Evolutionary conservation across 1,284 basidiomycete genomes (phyloP), one percentile per base, ranked within the genome.

Genomic region (Irpex rosettiformis): DNA sequence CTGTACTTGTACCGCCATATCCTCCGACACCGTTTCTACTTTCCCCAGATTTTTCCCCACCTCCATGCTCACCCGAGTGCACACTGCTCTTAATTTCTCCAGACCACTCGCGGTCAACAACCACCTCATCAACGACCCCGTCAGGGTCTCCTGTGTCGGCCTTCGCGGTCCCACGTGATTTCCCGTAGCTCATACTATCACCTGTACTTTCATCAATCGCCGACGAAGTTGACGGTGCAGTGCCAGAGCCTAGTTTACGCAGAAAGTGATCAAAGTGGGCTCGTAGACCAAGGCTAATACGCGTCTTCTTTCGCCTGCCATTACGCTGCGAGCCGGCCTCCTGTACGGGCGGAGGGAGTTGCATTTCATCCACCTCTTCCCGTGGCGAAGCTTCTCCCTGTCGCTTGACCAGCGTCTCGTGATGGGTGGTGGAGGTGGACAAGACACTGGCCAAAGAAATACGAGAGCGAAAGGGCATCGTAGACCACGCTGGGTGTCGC

Each of bases 21-120:
- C 28, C 74, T 74, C 16, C 77, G 21, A 30, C 40, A 11, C 75
- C 78, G 24, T 71, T 78, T n/a, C 48, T 24, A 21, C 66, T 60
- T 24, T 30, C 58, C 7, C 52, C 54, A 24, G 40, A 54, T 55
- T 57, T 58, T 21, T 62, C 55, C 8, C 30, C 48, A 3, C 42
- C 73, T 28, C 73, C 78, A 42, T 80, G 77, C 21, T 83, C 84
- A 7, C 25, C 25, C 11, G 82, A 82, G 57, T 79, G 77, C 6
- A 67, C 67, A 33, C 56, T 56, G 40, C 78, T 73, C 70, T 78
- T 79, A 59, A 80, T 74, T 59, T 84, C 81, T 59, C 84, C 82
- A 3, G 78, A 75, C 87, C 86, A 89, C 40, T 77, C 72, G 52
- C 86, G 79, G 69, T 90, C 88, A 11, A 90, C 86, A n/a, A 90